Evolutionary conservation across 805 yeast genomes (phyloP).

Genomic region (Suhomyces sp.): DNA sequence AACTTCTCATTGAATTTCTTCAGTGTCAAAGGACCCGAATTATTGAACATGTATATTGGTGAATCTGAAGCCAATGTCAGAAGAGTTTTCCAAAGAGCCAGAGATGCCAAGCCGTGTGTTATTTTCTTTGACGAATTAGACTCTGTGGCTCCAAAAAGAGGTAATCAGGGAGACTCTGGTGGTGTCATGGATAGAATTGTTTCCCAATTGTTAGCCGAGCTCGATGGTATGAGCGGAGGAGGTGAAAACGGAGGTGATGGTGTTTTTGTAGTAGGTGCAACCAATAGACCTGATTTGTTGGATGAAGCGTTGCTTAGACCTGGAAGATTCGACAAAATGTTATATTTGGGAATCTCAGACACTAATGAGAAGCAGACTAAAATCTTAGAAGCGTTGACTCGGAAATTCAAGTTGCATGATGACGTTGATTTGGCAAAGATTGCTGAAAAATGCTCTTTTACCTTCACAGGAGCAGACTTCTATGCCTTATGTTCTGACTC

Average conservation of each 20-base stretch:
- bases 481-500: conserved; percentile 95
- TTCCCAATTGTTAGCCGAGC: conserved; percentile 88
- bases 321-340: conserved; percentile 92
- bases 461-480: conserved; percentile 97
- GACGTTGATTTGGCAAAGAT: conserved; percentile 57
- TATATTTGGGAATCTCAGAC: conserved; percentile 89
- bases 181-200: conserved; percentile 99
- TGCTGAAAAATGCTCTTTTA: conserved; percentile 75
- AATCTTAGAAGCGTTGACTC: conserved; percentile 81
- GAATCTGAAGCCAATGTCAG: conserved; percentile 98
- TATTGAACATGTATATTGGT: conserved; percentile 96
- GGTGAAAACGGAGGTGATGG: conserved; percentile 61
- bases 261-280: conserved; percentile 98
- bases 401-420: conserved; percentile 66
- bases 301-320: conserved; percentile 94
- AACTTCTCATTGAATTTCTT: conserved; percentile 91
- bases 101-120: conserved; percentile 97
- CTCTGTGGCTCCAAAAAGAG: conserved; percentile 97
- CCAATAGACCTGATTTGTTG: conserved; percentile 90
- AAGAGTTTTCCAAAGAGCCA: conserved; percentile 85
- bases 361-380: conserved; percentile 85
- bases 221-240: conserved; percentile 90
- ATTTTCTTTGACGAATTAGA: conserved; percentile 96
- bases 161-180: conserved; percentile 97
- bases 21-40: conserved; percentile 96